Evolutionary conservation across 768 basidiomycete genomes (phyloP).

Genomic region (Daedaleopsis sinensis): DNA sequence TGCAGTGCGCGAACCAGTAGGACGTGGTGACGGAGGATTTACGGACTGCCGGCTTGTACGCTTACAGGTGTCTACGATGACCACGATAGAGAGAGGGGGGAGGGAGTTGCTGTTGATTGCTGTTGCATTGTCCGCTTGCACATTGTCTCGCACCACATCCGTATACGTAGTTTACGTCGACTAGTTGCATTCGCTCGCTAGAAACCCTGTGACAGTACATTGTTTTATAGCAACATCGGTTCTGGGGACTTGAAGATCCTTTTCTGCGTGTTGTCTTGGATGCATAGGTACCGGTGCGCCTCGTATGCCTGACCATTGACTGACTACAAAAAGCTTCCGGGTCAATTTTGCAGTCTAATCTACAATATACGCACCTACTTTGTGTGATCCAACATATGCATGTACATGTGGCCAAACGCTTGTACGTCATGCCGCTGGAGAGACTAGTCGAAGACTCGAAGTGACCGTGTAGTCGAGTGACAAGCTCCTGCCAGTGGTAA

Average conservation of each 20-base stretch:
- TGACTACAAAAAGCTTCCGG: too few relatives aligned
- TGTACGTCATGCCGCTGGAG: too few relatives aligned
- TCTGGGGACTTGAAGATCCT: background rate
- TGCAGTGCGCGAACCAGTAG: conserved; percentile 94
- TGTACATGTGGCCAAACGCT: too few relatives aligned
- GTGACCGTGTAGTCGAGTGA: too few relatives aligned
- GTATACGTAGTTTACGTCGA: conserved; percentile 18
- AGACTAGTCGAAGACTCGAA: too few relatives aligned
- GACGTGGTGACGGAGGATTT: background rate
- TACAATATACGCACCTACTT: too few relatives aligned
- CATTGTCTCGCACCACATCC: conserved; percentile 15
- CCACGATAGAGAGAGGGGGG: conserved; percentile 6
- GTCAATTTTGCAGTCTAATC: too few relatives aligned
- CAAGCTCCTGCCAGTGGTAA: too few relatives aligned
- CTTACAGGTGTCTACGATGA: background rate
- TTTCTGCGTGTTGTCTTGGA: background rate
- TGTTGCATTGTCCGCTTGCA: conserved; percentile 20
- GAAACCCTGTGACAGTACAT: conserved; percentile 20
- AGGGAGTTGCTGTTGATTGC: conserved; percentile 9
- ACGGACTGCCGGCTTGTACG: background rate
- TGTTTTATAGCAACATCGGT: conserved; percentile 18
- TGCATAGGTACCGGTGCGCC: too few relatives aligned
- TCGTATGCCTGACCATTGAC: too few relatives aligned
- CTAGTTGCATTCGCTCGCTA: conserved; percentile 20
- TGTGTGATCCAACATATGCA: too few relatives aligned